Evolutionary conservation across 2,329 filamentous ascomycete species (phyloP).

Genomic region (Phyllachora maydis): DNA sequence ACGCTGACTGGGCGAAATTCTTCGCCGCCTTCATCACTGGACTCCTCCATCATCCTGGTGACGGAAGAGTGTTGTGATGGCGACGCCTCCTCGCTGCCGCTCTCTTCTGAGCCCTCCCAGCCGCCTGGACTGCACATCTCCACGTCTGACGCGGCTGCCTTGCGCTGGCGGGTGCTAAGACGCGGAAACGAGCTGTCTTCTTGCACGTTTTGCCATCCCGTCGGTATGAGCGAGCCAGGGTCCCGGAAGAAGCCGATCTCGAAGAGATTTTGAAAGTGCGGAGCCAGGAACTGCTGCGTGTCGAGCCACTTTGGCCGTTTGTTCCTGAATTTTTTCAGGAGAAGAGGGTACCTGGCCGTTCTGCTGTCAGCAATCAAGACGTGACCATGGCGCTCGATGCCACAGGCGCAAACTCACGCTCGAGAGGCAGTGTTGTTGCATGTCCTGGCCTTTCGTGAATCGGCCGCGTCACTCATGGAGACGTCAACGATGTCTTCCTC

Average conservation of each 20-base stretch:
- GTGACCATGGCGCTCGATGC: background rate
- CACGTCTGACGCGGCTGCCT: slow-evolving; percentile 21
- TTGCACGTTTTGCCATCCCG: slow-evolving; percentile 45
- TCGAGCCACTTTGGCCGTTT: slow-evolving; percentile 30
- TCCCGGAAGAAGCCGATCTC: slow-evolving; percentile 47
- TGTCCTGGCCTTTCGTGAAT: slow-evolving; percentile 10
- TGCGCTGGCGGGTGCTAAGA: slow-evolving; percentile 22
- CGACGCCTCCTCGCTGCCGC: slow-evolving; percentile 26
- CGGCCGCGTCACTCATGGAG: slow-evolving; percentile 49
- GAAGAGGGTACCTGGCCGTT: slow-evolving; percentile 6
- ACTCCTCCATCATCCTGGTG: slow-evolving; percentile 39
- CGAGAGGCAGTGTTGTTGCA: slow-evolving; percentile 6
- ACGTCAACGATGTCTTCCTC: slow-evolving; percentile 87
- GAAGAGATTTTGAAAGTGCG: slow-evolving; percentile 52
- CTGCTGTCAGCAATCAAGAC: slow-evolving; percentile 2
- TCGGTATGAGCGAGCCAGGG: slow-evolving; percentile 38
- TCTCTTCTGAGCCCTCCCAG: slow-evolving; percentile 27
- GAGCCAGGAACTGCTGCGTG: slow-evolving; percentile 35
- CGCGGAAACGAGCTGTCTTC: slow-evolving; percentile 36
- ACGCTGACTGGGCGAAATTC: slow-evolving; percentile 13
- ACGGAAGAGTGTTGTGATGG: slow-evolving; percentile 9
- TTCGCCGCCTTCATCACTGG: slow-evolving; percentile 35
- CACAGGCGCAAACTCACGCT: slow-evolving; percentile 8
- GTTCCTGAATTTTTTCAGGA: slow-evolving; percentile 25
- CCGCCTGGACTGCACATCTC: slow-evolving; percentile 24